Percentiles rank a stretch among this genome's conserved stretches.
Evolutionary conservation across 2,329 filamentous ascomycete genomes (phyloP).

Genomic region (Botrytis sinoallii): DNA sequence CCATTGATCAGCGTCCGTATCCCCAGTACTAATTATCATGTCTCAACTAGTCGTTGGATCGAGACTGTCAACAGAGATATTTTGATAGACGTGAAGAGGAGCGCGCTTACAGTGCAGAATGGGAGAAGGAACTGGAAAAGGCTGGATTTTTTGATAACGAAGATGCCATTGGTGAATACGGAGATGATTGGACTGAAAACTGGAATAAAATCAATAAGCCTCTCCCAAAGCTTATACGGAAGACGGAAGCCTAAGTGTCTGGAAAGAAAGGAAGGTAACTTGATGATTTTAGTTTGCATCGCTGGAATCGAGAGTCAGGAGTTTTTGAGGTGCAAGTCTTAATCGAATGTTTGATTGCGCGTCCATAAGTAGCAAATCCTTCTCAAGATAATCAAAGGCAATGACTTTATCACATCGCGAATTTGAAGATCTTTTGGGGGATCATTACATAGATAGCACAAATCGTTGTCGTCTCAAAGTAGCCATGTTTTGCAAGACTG

Average conservation of each 20-base stretch:
- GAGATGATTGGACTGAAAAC: slow-evolving; percentile 15
- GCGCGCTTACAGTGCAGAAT: neutral
- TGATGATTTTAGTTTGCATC: neutral
- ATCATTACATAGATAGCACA: neutral
- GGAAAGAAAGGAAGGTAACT: neutral
- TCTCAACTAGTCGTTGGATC: slow-evolving; percentile 12
- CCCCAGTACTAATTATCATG: neutral
- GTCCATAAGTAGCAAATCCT: neutral
- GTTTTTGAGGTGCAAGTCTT: neutral
- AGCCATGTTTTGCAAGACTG: neutral
- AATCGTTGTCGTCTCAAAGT: neutral
- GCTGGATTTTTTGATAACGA: slow-evolving; percentile 10
- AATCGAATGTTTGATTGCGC: neutral
- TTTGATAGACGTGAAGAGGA: neutral
- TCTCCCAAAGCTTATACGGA: too few species aligned
- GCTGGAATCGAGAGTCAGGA: neutral
- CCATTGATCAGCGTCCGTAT: too few species aligned
- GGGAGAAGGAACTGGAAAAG: slow-evolving; percentile 8
- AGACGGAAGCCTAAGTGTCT: neutral
- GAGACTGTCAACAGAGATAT: slow-evolving; percentile 3
- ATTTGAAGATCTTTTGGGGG: neutral
- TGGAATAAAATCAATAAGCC: neutral
- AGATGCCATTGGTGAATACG: neutral
- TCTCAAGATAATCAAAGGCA: neutral
- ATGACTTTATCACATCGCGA: neutral